Conservation (phyloP, 2,329 filamentous ascomycete species). For the Colletotrichum tofieldiae region DNA sequence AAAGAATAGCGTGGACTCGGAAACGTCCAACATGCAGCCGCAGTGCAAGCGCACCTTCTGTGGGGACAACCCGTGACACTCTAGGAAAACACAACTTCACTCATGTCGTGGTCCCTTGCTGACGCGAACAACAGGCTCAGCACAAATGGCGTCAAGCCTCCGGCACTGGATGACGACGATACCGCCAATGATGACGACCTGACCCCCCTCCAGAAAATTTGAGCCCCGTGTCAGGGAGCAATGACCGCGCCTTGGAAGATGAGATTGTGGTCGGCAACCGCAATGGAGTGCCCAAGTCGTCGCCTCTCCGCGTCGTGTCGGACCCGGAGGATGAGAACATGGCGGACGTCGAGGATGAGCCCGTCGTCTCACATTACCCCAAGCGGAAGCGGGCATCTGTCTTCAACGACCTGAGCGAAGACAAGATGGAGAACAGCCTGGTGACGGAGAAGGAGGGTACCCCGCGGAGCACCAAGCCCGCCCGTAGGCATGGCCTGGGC, state of each 20-base stretch:
- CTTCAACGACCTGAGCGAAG: constrained; percentile 66
- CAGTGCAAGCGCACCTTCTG: not conserved
- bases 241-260: constrained; percentile 62
- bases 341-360: constrained; percentile 58
- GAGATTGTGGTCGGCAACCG: constrained; percentile 68
- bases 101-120: not conserved
- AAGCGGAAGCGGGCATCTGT: constrained; percentile 69
- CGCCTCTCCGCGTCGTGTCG: constrained; percentile 52
- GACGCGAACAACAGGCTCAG: constrained; percentile 42
- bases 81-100: not conserved
- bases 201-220: constrained; percentile 59
- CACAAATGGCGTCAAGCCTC: constrained; percentile 45
- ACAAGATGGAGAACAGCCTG: constrained; percentile 59
- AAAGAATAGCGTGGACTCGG: not conserved
- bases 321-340: constrained; percentile 62
- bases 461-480: constrained; percentile 34
- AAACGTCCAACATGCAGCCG: not conserved
- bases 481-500: constrained; percentile 44
- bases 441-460: constrained; percentile 50
- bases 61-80: not conserved
- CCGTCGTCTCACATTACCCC: constrained; percentile 60
- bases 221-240: constrained; percentile 58
- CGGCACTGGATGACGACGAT: constrained; percentile 52
- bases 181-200: constrained; percentile 59
- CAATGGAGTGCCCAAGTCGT: constrained; percentile 56